Evolutionary conservation across 768 basidiomycete genomes (phyloP).

Genomic region (Phylloporus arenicola): DNA sequence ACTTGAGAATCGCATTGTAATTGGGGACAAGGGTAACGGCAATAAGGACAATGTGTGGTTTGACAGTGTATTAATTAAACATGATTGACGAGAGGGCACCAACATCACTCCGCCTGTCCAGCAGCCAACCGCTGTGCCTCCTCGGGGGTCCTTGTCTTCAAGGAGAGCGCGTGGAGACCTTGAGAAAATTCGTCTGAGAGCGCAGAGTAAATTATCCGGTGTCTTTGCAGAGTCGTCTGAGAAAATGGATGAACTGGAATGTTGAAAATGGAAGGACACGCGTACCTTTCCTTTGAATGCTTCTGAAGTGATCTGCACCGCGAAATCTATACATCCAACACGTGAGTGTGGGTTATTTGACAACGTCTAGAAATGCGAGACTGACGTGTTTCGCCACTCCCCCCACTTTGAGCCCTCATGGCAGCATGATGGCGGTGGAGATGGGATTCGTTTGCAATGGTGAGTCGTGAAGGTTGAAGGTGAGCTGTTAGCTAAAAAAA

Average conservation of each 20-base stretch:
- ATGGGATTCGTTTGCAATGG: conserved; percentile 77
- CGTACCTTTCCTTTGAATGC: conserved; percentile 69
- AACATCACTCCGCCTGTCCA: conserved; percentile 19
- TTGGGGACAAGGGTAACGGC: conserved; percentile 13
- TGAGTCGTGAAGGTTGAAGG: conserved; percentile 58
- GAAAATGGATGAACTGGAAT: conserved; percentile 11
- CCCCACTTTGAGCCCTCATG: conserved; percentile 66
- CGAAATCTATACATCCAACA: conserved; percentile 55
- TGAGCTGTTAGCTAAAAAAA: conserved; percentile 51
- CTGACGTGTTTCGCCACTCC: conserved; percentile 79
- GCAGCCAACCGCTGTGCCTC: conserved; percentile 34
- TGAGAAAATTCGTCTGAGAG: conserved; percentile 64
- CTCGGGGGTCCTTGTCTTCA: conserved; percentile 66
- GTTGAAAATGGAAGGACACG: conserved; percentile 4
- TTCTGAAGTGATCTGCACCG: conserved; percentile 67
- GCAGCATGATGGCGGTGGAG: conserved; percentile 80
- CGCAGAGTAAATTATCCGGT: conserved; percentile 71
- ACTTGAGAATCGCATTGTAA: conserved; percentile 19
- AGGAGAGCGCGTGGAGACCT: conserved; percentile 72
- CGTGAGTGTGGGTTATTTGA: conserved; percentile 16
- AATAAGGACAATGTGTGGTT: conserved; percentile 17
- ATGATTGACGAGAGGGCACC: conserved; percentile 27
- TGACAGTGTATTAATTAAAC: conserved; percentile 27
- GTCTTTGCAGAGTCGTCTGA: conserved; percentile 73
- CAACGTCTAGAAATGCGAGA: conserved; percentile 20